Percentiles rank a stretch among this genome's conserved stretches.
These are phyloP conservation scores for Lactifluus hygrophoroides DNA, from an alignment of 768 basidiomycete species.

Conservation along the genomic window DNA sequence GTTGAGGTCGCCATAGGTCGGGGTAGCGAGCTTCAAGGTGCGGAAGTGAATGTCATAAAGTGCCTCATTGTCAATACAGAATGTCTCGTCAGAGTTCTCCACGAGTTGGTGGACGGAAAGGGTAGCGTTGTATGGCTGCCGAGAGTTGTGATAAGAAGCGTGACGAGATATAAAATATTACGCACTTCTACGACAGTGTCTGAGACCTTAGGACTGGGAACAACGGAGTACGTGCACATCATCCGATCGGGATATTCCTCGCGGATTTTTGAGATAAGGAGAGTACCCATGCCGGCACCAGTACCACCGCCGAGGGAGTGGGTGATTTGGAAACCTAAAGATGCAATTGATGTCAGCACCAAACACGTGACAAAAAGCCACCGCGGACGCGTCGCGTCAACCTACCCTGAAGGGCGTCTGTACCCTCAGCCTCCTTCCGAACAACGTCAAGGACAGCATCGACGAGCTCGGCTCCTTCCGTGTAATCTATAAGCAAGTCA, in stretches of 20 bases:
- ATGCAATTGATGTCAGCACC: neutral
- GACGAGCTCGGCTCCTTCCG: conserved; percentile 96
- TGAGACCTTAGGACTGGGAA: conserved; percentile 94
- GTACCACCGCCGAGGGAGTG: conserved; percentile 99
- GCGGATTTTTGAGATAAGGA: conserved; percentile 97
- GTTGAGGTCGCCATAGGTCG: conserved; percentile 97
- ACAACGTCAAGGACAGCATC: conserved; percentile 98
- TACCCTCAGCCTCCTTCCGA: conserved; percentile 96
- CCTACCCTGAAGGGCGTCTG: conserved; percentile 91
- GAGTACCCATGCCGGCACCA: conserved; percentile 99
- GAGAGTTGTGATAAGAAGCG: neutral
- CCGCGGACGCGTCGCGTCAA: conserved; percentile 19
- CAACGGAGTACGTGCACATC: conserved; percentile 99
- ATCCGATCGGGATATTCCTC: conserved; percentile 99
- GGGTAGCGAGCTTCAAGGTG: conserved; percentile 91
- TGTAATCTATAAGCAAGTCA: conserved; percentile 51
- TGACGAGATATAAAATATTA: neutral
- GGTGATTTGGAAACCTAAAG: conserved; percentile 91
- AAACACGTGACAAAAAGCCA: conserved; percentile 15
- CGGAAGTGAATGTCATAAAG: conserved; percentile 99
- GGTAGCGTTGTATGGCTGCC: conserved; percentile 93
- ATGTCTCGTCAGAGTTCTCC: conserved; percentile 99
- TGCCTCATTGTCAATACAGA: conserved; percentile 99
- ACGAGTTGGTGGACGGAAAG: conserved; percentile 98
- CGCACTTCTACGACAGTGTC: conserved; percentile 93